Percentiles rank a stretch among this genome's conserved stretches.
These are phyloP conservation scores for Eucalyptus camaldulensis DNA, from an alignment of 345 rosid species.

Conservation along the genomic window DNA sequence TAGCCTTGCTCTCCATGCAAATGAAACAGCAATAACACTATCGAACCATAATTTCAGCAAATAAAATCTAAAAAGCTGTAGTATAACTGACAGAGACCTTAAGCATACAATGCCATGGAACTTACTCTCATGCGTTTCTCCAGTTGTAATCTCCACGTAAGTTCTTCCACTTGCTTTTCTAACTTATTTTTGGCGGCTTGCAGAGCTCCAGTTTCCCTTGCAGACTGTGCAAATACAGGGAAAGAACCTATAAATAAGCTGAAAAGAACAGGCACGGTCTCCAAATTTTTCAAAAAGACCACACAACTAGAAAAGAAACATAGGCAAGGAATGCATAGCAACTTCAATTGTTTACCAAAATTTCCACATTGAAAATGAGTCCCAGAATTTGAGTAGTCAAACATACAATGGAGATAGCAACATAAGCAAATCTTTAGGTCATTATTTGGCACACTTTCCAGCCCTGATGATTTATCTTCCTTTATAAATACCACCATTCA, in stretches of 20 bases:
- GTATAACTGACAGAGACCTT: not conserved
- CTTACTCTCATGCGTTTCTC: slow-evolving; percentile 96
- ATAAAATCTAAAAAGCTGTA: not conserved
- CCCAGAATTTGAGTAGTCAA: not conserved
- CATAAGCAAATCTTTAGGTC: not conserved
- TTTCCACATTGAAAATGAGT: not conserved
- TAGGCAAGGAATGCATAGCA: not conserved
- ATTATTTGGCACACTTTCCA: not conserved
- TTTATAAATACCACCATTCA: not conserved
- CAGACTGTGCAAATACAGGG: slow-evolving; percentile 47
- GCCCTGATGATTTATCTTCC: not conserved
- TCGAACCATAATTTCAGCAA: not conserved
- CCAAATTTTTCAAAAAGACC: not conserved
- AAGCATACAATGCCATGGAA: not conserved
- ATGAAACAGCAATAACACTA: not conserved
- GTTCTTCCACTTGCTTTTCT: slow-evolving; percentile 98
- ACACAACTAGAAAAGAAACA: not conserved
- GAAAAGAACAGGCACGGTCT: not conserved
- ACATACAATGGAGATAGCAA: not conserved
- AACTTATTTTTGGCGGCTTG: slow-evolving; percentile 97
- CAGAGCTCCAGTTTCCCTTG: slow-evolving; percentile 98
- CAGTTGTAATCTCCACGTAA: slow-evolving; percentile 94
- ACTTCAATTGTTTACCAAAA: not conserved
- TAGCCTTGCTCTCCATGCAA: not conserved
- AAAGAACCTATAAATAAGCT: not conserved